These are phyloP conservation scores for Taphrina betulina DNA, from an alignment of 1,139 yeast genomes.

Conservation along the genomic window DNA sequence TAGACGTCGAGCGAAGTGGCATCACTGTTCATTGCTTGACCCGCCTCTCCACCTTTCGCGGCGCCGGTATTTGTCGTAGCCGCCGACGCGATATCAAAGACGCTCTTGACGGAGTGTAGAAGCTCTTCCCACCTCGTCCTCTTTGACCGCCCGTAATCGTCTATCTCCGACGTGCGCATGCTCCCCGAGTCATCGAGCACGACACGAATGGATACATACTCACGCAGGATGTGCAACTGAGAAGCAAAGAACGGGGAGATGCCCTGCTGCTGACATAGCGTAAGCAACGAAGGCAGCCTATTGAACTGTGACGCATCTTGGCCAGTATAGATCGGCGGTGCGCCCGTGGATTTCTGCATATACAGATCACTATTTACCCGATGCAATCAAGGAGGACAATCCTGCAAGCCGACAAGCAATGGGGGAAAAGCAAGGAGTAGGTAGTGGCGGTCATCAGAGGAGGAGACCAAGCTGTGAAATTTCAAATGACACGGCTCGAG, in stretches of 20 bases:
- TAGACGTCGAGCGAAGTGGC: constrained; percentile 16
- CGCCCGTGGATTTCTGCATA: no score
- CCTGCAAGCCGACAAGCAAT: no score
- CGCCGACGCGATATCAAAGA: constrained; percentile 28
- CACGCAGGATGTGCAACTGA: constrained; percentile 25
- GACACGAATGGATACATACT: constrained; percentile 19
- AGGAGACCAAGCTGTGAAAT: no score
- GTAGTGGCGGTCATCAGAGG: no score
- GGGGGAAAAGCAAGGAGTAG: no score
- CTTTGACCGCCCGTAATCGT: constrained; percentile 10
- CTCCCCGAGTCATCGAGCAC: constrained; percentile 30
- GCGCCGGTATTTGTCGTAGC: constrained; percentile 20
- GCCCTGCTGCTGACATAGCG: constrained; percentile 16
- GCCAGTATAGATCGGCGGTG: constrained; percentile 25
- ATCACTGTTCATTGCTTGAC: constrained; percentile 3
- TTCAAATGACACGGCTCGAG: no score
- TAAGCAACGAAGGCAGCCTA: constrained; percentile 17
- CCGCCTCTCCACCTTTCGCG: not conserved
- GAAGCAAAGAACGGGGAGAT: constrained; percentile 31
- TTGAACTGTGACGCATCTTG: constrained; percentile 25
- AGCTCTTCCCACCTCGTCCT: constrained; percentile 31
- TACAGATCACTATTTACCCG: no score
- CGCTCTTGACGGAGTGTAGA: constrained; percentile 18
- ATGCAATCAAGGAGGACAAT: no score
- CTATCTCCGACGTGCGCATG: constrained; percentile 30